Percentiles rank a stretch among this genome's conserved stretches.
Conservation (phyloP, 148 eudicot genomes). For the Bassia scoparia region DNA sequence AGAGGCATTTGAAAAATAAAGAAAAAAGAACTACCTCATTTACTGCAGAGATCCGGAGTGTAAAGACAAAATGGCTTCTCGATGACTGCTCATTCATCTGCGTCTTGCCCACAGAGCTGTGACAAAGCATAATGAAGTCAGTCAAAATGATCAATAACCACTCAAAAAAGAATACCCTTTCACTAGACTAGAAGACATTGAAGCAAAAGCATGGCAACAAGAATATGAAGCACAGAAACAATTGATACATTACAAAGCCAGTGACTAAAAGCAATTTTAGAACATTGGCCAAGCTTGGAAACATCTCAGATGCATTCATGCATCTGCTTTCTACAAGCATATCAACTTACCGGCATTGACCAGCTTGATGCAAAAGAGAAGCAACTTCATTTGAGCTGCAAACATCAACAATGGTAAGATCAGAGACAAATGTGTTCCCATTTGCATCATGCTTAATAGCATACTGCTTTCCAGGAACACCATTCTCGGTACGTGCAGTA, state of each 20-base stretch:
- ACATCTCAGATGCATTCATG: neutral
- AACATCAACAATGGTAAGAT: slow-evolving; percentile 72
- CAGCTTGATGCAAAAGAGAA: slow-evolving; percentile 66
- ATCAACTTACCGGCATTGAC: slow-evolving; percentile 50
- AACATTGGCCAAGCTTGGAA: neutral
- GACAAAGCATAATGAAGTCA: neutral
- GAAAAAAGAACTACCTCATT: slow-evolving; percentile 50
- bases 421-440: slow-evolving; percentile 66
- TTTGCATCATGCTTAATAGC: slow-evolving; percentile 60
- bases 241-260: too few relatives aligned
- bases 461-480: slow-evolving; percentile 52
- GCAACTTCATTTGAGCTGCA: slow-evolving; percentile 71
- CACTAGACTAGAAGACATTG: neutral
- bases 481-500: slow-evolving; percentile 43
- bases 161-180: neutral
- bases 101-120: slow-evolving; percentile 73
- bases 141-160: neutral
- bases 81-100: slow-evolving; percentile 87
- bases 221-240: too few relatives aligned
- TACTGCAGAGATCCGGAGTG: slow-evolving; percentile 61
- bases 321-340: too few relatives aligned
- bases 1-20: neutral
- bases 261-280: neutral
- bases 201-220: neutral
- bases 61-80: slow-evolving; percentile 84